Evolutionary conservation across 2,329 filamentous ascomycete genomes (phyloP), one percentile per base, ranked within the genome.

Genomic region (Talaromyces piceae): DNA sequence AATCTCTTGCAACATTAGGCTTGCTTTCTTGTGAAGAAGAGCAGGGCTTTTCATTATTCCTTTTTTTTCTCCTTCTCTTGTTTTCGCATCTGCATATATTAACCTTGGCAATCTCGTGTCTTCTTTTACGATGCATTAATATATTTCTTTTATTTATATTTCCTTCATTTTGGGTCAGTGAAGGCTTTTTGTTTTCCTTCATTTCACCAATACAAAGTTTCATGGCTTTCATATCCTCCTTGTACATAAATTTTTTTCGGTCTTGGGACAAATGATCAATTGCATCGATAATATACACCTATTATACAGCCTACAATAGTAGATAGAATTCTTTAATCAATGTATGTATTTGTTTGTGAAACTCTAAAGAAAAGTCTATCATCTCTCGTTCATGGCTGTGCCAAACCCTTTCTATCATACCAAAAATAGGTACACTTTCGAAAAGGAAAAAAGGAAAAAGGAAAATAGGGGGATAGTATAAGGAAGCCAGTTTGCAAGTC

Each of bases 371-470:
- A 37, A 2, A 28, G 11, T 37, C 33, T 37, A 37, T 37, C 33
- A 37, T 37, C 33, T 18, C 33, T 18, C 16, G 39, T 25, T 43
- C 23, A 25, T 16, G 23, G 39, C 39, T 13, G 22, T 25, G 37
- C 20, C 37, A 41, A 11, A 23, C 39, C 22, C 16, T 41, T 11
- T 16, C 39, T 43, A 43, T 43, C 20, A 23, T 43, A 13, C 23
- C 39, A 43, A 23, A 37, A 43, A 9, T 43, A 43, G 39, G 16
- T 25, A 26, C 39, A 43, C 20, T 43, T 18, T 43, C 25, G 22
- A 43, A 43, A 37, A 43, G 39, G 6, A 23, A 18, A 43, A 43
- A 18, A 12, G 39, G 18, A 43, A 48, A 48, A 48, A 48, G 20
- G 20, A 47, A 28, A 28, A 37, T 18, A 47, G 25, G 5, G 25